Evolutionary conservation across 2,329 filamentous ascomycete genomes (phyloP).

Genomic region (Trichoderma hamatum): DNA sequence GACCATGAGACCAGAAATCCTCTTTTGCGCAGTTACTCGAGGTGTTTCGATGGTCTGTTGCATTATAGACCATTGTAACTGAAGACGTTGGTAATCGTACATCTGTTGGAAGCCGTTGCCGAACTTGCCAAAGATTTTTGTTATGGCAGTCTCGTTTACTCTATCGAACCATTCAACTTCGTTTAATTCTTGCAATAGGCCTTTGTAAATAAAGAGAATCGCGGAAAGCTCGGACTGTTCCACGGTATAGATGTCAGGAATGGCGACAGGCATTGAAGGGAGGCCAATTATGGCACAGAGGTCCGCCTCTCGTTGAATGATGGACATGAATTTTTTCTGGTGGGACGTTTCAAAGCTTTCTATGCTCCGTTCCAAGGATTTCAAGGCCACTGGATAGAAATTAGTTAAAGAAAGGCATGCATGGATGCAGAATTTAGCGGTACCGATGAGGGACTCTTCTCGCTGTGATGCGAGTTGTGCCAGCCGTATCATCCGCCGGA

Average conservation of each 20-base stretch:
- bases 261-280: not conserved
- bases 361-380: not conserved
- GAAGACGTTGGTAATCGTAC: not conserved
- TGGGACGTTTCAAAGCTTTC: not conserved
- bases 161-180: not conserved
- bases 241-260: not conserved
- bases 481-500: conserved; percentile 33
- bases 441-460: not conserved
- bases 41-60: not conserved
- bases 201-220: not conserved
- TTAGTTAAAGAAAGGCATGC: not conserved
- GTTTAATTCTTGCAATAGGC: not conserved
- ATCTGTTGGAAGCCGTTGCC: not conserved
- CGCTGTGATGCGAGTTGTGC: conserved; percentile 26
- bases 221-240: not conserved
- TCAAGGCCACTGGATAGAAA: not conserved
- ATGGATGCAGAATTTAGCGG: not conserved
- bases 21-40: not conserved
- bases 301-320: not conserved
- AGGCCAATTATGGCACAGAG: not conserved
- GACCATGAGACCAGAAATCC: not conserved
- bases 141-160: not conserved
- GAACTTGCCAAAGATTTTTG: not conserved
- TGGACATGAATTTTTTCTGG: not conserved
- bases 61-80: not conserved